Conservation (phyloP, 2,329 filamentous ascomycete species). For the Cladorrhinum sp. region DNA sequence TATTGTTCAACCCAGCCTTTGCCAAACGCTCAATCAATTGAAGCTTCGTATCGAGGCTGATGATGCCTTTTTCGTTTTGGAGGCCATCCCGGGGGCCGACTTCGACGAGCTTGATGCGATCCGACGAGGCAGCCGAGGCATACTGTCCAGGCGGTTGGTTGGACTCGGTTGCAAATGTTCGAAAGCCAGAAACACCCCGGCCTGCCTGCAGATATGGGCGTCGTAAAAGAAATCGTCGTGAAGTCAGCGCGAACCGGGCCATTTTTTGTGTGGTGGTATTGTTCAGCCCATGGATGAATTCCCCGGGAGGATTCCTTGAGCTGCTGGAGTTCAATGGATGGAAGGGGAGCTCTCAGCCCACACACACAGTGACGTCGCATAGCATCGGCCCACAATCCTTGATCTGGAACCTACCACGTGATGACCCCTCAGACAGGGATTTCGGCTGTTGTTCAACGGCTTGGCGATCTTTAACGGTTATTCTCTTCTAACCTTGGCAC, state of each 20-base stretch:
- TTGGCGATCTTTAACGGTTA: too few species aligned
- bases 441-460: neutral
- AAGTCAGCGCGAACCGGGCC: slow-evolving; percentile 24
- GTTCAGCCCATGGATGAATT: slow-evolving; percentile 12
- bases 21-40: slow-evolving; percentile 69
- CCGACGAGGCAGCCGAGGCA: neutral
- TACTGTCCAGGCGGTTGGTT: slow-evolving; percentile 13
- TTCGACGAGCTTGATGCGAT: slow-evolving; percentile 65
- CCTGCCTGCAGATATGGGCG: slow-evolving; percentile 10
- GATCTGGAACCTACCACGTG: neutral
- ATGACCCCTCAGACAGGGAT: neutral
- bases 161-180: slow-evolving; percentile 19
- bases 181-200: neutral
- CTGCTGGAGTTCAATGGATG: neutral
- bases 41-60: slow-evolving; percentile 71
- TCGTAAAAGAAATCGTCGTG: slow-evolving; percentile 15
- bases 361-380: slow-evolving; percentile 23
- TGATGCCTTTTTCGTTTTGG: slow-evolving; percentile 74
- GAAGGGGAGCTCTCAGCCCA: neutral
- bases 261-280: slow-evolving; percentile 17
- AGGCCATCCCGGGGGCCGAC: slow-evolving; percentile 83
- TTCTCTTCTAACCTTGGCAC: neutral
- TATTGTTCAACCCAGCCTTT: slow-evolving; percentile 65
- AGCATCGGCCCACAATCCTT: slow-evolving; percentile 21
- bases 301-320: neutral